Evolutionary conservation across 805 yeast species (phyloP).

Genomic region (Brettanomyces naardenensis): DNA sequence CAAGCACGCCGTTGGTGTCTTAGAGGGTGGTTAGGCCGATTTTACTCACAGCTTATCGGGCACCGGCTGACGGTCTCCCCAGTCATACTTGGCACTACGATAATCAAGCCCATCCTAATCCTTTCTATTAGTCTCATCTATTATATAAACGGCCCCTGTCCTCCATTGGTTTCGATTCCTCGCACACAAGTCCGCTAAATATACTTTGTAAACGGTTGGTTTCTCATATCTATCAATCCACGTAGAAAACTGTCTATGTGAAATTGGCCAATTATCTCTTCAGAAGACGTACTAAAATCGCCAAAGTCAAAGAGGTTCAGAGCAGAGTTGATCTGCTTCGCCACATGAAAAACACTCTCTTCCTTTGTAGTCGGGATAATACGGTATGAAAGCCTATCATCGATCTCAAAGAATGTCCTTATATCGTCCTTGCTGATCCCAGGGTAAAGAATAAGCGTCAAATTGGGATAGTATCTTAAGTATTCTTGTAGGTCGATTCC

Average conservation of each 20-base stretch:
- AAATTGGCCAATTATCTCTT: constrained; percentile 12
- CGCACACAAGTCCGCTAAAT: neutral
- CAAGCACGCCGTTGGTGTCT: no score
- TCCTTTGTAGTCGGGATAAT: constrained; percentile 39
- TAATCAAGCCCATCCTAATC: no score
- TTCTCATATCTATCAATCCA: constrained; percentile 14
- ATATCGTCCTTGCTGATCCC: constrained; percentile 11
- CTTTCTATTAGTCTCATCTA: no score
- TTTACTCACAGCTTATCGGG: no score
- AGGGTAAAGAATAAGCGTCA: constrained; percentile 23
- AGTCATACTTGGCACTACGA: no score
- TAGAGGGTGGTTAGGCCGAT: no score
- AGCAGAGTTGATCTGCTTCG: constrained; percentile 35
- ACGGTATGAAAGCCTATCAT: constrained; percentile 20
- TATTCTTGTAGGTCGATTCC: constrained; percentile 5
- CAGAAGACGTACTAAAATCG: constrained; percentile 11
- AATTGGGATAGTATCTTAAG: constrained; percentile 13
- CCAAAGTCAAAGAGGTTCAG: constrained; percentile 18
- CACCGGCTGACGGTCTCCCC: no score
- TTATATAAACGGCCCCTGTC: no score
- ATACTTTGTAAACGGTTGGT: neutral
- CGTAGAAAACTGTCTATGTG: constrained; percentile 21
- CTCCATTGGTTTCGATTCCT: no score
- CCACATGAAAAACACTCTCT: constrained; percentile 45
- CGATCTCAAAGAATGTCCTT: constrained; percentile 14